Base-by-base conservation (phyloP, 352 stramenopile genomes). In the Globisporangium carolinianum region DNA sequence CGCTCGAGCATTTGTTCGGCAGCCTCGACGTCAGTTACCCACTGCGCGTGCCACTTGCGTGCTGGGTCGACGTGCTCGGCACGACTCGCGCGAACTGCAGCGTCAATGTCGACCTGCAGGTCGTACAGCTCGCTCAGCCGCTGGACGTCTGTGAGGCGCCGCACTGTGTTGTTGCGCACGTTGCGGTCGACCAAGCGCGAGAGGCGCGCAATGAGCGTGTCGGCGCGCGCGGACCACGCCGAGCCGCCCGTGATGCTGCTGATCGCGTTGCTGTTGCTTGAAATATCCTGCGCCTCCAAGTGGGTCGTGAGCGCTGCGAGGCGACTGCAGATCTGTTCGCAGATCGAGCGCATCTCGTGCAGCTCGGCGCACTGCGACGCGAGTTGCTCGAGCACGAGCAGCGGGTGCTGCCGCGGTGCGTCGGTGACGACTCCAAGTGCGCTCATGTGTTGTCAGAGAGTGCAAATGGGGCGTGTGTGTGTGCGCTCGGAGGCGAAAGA, bases 51-150 rank as follows among this genome's bases (percentile, higher is more conserved):
- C 79, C 79, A 89, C 36, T 55, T 51, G 9, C 54, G 59, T 51
- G 62, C 75, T n/a, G 63, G 55, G 51, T 89, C 76, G 3, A 80
- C 71, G 47, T 85, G 75, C 60, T 85, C 71, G 2, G 69, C 60
- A 24, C 73, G 61, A 18, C 73, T 45, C 1, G 47, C 47, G 9
- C 59, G 69, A 52, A 80, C 80, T 5, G 65, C 67, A 10, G 55
- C 63, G 49, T 83, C 73, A 11, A 83, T 15, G 43, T 54, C 68
- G 18, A 68, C 50, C 9, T 80, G 63, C 12, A 83, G 59, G n/a
- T 63, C 67, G 8, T 63, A 67, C n/a, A 83, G 43, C 36, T 79
- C 62, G 1, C 62, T 52, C 1, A 80, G 42, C 6, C 71, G 69
- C 41, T 65, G 61, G 41, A 69, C 65, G 24, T 76, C 71, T 3